Base-by-base conservation (phyloP, 352 stramenopile species). In the Pythium coloratum region DNA sequence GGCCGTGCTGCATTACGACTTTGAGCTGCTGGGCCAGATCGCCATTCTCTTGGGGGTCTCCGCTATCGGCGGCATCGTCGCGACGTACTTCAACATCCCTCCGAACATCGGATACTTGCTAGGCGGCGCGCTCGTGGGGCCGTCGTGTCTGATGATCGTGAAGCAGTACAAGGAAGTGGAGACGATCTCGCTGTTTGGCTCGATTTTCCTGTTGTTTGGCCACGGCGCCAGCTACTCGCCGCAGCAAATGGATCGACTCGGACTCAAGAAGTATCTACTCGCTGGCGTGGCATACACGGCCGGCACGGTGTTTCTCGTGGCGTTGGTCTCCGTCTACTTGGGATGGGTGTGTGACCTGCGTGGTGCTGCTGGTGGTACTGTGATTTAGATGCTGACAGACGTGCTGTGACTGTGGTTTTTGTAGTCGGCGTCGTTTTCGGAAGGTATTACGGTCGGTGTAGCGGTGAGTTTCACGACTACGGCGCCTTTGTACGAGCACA, bases 151-250 rank as follows among this genome's bases (percentile, higher is more conserved):
- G 14, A 87, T 84, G 5, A 61, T 96, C 18, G 90, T 97, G 28
- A 77, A 82, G 38, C 76, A 97, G 32, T 95, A 97, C 69, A 93
- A 95, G 58, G 87, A 97, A 65, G 93, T 98, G 18, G 89, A 97
- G 67, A 98, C 92, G 0, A 88, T 98, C 59, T 96, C 91, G 36
- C 87, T 98, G 30, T 98, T 98, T 66, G 94, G 94, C 14, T 97
- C 89, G 2, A 90, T 98, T 34, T 98, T 98, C 64, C 69, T 98
- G 46, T 73, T 98, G 2, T 98, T 98, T 69, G 88, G 88, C n/a
- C 88, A 96, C 63, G 88, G 88, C 33, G 85, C 88, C 0, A 78
- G 74, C 9, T 96, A 94, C 62, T 82, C 82, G 10, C 79, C 84
- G 0, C 84, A 92, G 59, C 69, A 82, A 16, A 77, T 86, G 0